Percentiles rank a stretch among this genome's conserved stretches.
These are phyloP conservation scores for Pythium phragmitis DNA, from an alignment of 352 stramenopile species.

Conservation along the genomic window DNA sequence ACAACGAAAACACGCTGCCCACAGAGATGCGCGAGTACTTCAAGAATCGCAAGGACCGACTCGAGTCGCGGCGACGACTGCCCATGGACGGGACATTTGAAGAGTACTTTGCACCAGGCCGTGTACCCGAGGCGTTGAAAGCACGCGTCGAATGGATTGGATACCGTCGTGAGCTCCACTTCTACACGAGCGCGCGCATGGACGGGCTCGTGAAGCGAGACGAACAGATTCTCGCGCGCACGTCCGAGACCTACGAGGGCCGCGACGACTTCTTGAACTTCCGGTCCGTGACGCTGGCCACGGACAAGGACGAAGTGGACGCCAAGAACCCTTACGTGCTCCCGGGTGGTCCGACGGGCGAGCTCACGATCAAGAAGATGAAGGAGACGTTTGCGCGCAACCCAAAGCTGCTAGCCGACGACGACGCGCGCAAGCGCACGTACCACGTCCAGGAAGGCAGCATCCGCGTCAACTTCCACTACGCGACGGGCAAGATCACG, in stretches of 20 bases:
- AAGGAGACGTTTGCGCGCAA: constrained; percentile 91
- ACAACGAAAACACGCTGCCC: constrained; percentile 72
- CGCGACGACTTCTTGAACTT: constrained; percentile 87
- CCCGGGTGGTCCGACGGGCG: constrained; percentile 61
- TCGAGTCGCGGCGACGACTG: constrained; percentile 72
- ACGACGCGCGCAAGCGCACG: constrained; percentile 87
- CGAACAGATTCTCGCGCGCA: constrained; percentile 88
- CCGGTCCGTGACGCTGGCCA: constrained; percentile 75
- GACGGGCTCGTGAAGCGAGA: constrained; percentile 86
- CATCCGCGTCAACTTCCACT: constrained; percentile 91
- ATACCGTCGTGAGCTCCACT: constrained; percentile 85
- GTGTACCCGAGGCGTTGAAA: constrained; percentile 74
- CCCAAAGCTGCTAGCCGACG: constrained; percentile 40
- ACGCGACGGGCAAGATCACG: constrained; percentile 91
- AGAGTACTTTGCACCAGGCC: constrained; percentile 73
- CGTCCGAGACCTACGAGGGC: constrained; percentile 83
- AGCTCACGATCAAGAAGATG: constrained; percentile 92
- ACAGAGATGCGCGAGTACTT: constrained; percentile 92
- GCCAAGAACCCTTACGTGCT: constrained; percentile 80
- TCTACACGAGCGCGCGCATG: constrained; percentile 88
- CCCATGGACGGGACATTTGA: constrained; percentile 88
- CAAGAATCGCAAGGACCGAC: constrained; percentile 89
- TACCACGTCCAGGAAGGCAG: constrained; percentile 90
- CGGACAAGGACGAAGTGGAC: constrained; percentile 75
- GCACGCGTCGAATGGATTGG: constrained; percentile 86